Conservation (phyloP, 495 filamentous ascomycete species). For the Trichocladium uniseriatum region DNA sequence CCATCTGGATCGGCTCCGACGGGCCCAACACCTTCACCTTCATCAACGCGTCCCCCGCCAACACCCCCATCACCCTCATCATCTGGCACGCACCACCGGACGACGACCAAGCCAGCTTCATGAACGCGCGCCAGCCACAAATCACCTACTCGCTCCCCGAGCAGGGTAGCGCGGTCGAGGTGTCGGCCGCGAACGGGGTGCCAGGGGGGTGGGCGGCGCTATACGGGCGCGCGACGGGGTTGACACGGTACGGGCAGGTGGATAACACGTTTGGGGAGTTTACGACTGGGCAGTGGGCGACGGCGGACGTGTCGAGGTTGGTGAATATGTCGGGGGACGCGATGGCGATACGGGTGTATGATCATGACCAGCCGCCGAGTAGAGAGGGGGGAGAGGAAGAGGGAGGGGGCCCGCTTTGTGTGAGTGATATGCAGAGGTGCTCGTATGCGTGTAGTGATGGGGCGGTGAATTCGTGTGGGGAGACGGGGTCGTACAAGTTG, state of each 20-base stretch:
- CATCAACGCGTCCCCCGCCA: constrained; percentile 17
- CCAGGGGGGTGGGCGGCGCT: constrained; percentile 25
- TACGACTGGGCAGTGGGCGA: constrained; percentile 22
- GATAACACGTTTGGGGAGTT: constrained; percentile 34
- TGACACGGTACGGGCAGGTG: constrained; percentile 26
- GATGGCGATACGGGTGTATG: constrained; percentile 18
- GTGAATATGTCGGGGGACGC: constrained; percentile 31
- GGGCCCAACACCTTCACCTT: constrained; percentile 26
- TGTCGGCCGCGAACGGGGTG: constrained; percentile 21
- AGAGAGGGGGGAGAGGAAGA: too few species aligned
- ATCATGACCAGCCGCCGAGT: neutral
- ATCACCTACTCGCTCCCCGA: constrained; percentile 24
- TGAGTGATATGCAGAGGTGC: constrained; percentile 17
- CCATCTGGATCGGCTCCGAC: constrained; percentile 19
- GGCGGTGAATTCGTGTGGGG: constrained; percentile 14
- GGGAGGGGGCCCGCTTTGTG: neutral
- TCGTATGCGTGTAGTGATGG: constrained; percentile 13
- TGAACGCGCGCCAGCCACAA: constrained; percentile 18
- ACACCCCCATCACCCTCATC: constrained; percentile 16
- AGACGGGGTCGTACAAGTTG: constrained; percentile 14
- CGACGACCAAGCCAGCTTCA: constrained; percentile 18
- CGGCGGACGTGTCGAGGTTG: constrained; percentile 30
- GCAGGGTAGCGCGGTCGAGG: constrained; percentile 8
- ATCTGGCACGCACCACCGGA: constrained; percentile 12
- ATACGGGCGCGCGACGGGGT: constrained; percentile 20